Base-by-base conservation (phyloP, 1,284 basidiomycete genomes). In the Leccinum laetum region DNA sequence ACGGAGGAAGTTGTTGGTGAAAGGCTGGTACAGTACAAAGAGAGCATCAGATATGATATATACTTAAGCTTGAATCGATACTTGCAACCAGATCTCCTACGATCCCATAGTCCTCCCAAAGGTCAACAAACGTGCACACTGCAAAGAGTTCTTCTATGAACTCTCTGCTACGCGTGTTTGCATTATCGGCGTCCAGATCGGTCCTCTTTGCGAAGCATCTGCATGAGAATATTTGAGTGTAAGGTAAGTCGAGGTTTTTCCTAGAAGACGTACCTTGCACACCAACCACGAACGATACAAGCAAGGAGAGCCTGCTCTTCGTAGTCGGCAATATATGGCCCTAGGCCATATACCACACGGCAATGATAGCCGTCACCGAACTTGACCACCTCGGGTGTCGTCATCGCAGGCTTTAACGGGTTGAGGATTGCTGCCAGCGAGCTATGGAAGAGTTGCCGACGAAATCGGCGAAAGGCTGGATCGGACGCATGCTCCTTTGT, bases 281-380 rank as follows among this genome's bases (percentile, higher is more conserved):
- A 64, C 64, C 64, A 64, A 3, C 35, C 11, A 3, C 55, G 4
- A 2, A 65, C 35, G 16, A 65, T 65, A 14, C 64, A 65, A 2
- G 63, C n/a, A 0, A 65, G 32, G 8, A 65, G 44, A 2, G 10
- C 64, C 7, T 65, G 63, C 14, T 65, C 63, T n/a, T 65, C 9
- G 2, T 65, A 65, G 18, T 65, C 53, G 2, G 64, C 41, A 10
- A 65, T 65, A 29, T 58, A 58, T 14, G 58, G 58, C 13, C 58
- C 37, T 2, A 58, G 58, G 35, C 58, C 58, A 41, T 58, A 58
- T 5, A 58, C 37, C 11, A 32, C 37, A 5, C 37, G 13, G 21
- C 13, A 21, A n/a, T 39, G 24, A 32, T 58, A 14, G 13, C 58
- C 58, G 5, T 58, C 58, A 5, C 35, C 58, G 35, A 37, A 58